phyloP scores from a whole-genome alignment of 352 stramenopile genomes.

The Phytophthora constricta region DNA sequence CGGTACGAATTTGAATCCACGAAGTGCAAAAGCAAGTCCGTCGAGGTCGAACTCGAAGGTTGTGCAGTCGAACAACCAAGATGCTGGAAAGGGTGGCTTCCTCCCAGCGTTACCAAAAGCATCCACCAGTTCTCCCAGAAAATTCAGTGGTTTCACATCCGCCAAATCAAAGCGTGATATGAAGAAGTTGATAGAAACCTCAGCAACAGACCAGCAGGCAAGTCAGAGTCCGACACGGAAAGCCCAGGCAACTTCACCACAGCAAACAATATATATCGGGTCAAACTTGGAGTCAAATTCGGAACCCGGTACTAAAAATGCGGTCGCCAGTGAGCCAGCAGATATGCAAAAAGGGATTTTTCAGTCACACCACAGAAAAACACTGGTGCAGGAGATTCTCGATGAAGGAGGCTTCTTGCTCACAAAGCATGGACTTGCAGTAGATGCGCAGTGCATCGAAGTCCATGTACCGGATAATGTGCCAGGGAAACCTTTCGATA shows the following conservation, averaged over 20 bases:
- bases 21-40: neutral
- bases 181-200: constrained; percentile 8
- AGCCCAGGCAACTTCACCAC: neutral
- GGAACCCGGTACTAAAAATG: neutral
- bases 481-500: constrained; percentile 1
- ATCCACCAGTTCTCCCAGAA: constrained; percentile 15
- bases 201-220: neutral
- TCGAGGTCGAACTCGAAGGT: too few species aligned
- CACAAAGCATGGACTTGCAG: constrained; percentile 15
- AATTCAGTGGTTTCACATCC: constrained; percentile 4
- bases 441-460: neutral
- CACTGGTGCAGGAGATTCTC: constrained; percentile 28
- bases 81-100: constrained; percentile 1
- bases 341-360: neutral
- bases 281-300: neutral
- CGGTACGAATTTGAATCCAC: constrained; percentile 7
- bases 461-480: neutral
- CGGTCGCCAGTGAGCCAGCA: neutral
- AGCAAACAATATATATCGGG: neutral
- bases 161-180: constrained; percentile 20
- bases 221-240: constrained; percentile 1
- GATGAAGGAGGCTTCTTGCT: constrained; percentile 7
- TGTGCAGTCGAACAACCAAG: constrained; percentile 12
- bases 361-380: constrained; percentile 18
- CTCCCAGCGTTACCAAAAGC: constrained; percentile 11